phyloP scores from a whole-genome alignment of 176 grass and related monocot genomes.

The Olyra latifolia region DNA sequence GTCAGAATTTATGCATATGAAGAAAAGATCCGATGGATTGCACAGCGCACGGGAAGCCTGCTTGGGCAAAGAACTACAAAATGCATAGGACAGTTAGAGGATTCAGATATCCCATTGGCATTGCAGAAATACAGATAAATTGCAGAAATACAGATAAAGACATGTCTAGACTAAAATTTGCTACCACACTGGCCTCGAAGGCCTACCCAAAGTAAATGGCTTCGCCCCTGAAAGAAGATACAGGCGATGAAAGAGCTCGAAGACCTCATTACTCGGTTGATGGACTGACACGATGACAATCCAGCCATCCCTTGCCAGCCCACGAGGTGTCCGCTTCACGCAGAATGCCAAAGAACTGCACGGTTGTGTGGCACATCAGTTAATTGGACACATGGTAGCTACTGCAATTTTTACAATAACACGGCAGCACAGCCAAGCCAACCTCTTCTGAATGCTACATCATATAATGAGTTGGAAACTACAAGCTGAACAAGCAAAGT shows the following conservation, averaged over 20 bases:
- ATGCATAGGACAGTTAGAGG: neutral
- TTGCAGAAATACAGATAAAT: no score
- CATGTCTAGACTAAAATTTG: neutral
- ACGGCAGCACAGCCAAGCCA: neutral
- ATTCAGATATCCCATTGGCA: neutral
- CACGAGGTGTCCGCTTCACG: constrained; percentile 82
- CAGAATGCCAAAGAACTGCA: constrained; percentile 94
- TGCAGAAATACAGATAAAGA: neutral
- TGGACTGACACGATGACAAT: constrained; percentile 87
- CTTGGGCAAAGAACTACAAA: constrained; percentile 87
- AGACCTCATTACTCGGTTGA: constrained; percentile 96
- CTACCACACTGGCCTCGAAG: constrained; percentile 80
- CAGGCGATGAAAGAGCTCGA: constrained; percentile 78
- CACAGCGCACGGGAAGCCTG: constrained; percentile 83
- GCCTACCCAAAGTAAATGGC: constrained; percentile 85
- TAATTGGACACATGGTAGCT: neutral
- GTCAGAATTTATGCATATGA: constrained; percentile 85
- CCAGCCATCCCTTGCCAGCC: constrained; percentile 79
- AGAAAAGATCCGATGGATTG: constrained; percentile 95
- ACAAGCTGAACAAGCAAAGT: neutral
- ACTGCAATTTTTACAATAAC: neutral
- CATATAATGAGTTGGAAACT: neutral
- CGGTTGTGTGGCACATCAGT: neutral
- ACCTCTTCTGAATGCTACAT: neutral
- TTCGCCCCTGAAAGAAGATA: constrained; percentile 87